Conservation (phyloP, 75 land plant genomes). For the Selaginella tamariscina region DNA sequence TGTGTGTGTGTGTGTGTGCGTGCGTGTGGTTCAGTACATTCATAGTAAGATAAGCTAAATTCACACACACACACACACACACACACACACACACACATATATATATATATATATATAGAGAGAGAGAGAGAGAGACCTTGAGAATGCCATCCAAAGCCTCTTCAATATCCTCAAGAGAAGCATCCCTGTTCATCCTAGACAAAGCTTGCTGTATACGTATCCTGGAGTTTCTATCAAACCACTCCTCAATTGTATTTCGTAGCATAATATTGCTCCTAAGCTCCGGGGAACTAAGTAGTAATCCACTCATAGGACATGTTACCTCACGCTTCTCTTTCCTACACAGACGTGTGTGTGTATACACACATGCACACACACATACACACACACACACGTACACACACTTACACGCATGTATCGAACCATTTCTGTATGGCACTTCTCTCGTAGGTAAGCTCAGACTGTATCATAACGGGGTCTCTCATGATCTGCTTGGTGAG, state of each 20-base stretch:
- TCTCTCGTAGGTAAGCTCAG: slow-evolving; percentile 38
- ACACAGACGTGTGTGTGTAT: too few relatives aligned
- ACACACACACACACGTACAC: too few relatives aligned
- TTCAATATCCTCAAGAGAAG: slow-evolving; percentile 19
- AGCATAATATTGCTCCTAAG: slow-evolving; percentile 38
- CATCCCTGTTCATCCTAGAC: not conserved
- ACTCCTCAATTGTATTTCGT: slow-evolving; percentile 47
- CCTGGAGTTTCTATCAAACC: slow-evolving; percentile 40
- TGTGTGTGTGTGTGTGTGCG: too few relatives aligned
- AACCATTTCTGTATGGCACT: slow-evolving; percentile 55
- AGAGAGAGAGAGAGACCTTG: too few relatives aligned
- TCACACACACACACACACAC: too few relatives aligned
- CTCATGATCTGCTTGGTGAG: slow-evolving; percentile 46
- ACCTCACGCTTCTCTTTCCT: slow-evolving; percentile 35
- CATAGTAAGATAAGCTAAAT: too few relatives aligned
- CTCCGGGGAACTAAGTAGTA: slow-evolving; percentile 25
- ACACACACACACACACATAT: too few relatives aligned
- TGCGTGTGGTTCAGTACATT: too few relatives aligned
- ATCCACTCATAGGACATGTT: slow-evolving; percentile 48
- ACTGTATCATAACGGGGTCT: slow-evolving; percentile 44
- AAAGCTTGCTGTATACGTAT: slow-evolving; percentile 19
- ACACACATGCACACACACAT: too few relatives aligned
- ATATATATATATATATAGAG: too few relatives aligned
- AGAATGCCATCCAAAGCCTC: slow-evolving; percentile 30
- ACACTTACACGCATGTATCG: slow-evolving; percentile 27